Base-by-base conservation (phyloP, 225 moss, liverwort and hornwort species). In the Anthoceros angustus region DNA sequence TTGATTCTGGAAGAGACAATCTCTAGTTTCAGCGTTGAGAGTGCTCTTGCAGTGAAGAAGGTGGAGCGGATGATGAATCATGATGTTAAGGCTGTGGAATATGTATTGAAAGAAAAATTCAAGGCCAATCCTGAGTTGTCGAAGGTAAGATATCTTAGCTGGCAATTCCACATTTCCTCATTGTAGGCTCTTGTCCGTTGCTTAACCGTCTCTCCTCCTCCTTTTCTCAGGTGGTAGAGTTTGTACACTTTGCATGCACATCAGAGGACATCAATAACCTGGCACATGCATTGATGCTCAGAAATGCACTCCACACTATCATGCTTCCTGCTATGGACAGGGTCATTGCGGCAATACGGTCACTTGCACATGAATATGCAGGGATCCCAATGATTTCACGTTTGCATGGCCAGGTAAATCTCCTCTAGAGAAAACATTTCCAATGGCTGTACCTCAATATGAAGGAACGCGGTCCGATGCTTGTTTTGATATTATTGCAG, bases 1-100 rank as follows among this genome's bases (percentile, higher is more conserved):
- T 70, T 70, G 10, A 65, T 90, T 45, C 83, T 89, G 12, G 87
- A 89, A 67, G 68, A 87, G 25, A 74, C 76, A 5, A 73, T 93
- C 20, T 41, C 69, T n/a, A 82, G 69, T 49, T 89, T 93, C 73
- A 81, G 82, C 66, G 77, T 86, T 5, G 73, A 76, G 42, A 76
- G 89, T 70, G 89, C 89, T 49, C 70, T 84, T 50, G 64, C 69
- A 63, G 86, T 89, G 68, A 93, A 93, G 65, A 80, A 70, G 21
- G 77, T 86, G 61, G 89, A 93, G 74, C 75, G 80, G 26, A 79
- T 79, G 60, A 87, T 89, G 50, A 93, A 89, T 67, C 89, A 93
- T 60, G 84, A 93, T 68, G 93, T 93, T 65, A 89, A 93, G 71
- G 87, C 87, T 21, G 78, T 94, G 61, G 93, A 94, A 73, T 94